A percentile compares a stretch with the other conserved stretches of the same genome.
Conservation (phyloP, 2,329 filamentous ascomycete genomes). For the Fusarium miscanthi region DNA sequence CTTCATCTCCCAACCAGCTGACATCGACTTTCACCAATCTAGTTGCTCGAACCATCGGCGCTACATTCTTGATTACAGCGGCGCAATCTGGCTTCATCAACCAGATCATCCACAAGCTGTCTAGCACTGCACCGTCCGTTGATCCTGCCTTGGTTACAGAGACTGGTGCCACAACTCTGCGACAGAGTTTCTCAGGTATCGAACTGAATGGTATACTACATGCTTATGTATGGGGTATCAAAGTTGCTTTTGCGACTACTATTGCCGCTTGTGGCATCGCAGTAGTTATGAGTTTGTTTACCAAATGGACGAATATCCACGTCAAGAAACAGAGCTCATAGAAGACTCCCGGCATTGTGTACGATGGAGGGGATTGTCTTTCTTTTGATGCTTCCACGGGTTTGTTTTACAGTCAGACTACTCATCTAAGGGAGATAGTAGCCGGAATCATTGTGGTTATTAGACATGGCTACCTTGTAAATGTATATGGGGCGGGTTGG, state of each 20-base stretch:
- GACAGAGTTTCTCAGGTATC: not conserved
- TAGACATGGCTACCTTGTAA: rapidly evolving
- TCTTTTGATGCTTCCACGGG: rapidly evolving
- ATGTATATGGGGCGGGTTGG: rapidly evolving
- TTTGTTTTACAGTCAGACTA: rapidly evolving
- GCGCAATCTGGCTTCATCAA: not conserved
- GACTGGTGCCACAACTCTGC: not conserved
- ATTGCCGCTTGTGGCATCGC: not conserved
- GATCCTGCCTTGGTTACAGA: not conserved
- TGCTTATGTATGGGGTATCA: not conserved
- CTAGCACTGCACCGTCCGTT: not conserved
- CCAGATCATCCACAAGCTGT: not conserved
- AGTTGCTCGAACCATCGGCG: not conserved
- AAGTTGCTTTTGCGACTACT: not conserved
- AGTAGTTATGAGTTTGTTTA: not conserved
- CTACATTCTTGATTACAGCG: not conserved
- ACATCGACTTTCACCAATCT: rapidly evolving
- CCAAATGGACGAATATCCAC: not conserved
- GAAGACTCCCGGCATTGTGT: rapidly evolving
- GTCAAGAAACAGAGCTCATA: not conserved
- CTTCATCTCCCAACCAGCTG: rapidly evolving
- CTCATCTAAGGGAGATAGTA: not conserved
- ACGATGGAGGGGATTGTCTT: rapidly evolving
- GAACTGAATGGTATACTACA: not conserved
- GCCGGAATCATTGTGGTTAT: rapidly evolving